Conservation (phyloP, 345 rosid species). For the Syzygium aromaticum region DNA sequence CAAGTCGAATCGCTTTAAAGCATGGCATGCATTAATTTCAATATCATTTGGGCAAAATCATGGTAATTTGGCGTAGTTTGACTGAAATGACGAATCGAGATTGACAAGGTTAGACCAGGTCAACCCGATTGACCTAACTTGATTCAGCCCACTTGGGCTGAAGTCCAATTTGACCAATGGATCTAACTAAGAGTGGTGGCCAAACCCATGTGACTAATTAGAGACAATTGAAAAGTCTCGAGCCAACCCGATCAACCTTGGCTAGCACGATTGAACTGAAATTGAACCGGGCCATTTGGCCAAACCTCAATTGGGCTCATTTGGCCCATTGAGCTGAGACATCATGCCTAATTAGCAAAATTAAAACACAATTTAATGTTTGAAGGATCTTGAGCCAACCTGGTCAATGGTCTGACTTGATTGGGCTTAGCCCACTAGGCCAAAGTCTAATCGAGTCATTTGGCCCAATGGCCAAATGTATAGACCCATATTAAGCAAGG, state of each 20-base stretch:
- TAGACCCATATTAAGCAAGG: too few species aligned
- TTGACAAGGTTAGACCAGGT: not conserved
- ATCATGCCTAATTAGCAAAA: not conserved
- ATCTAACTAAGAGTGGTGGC: not conserved
- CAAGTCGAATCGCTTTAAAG: too few species aligned
- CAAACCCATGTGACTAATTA: not conserved
- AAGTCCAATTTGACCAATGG: not conserved
- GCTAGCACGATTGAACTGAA: too few species aligned
- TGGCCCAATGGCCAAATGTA: too few species aligned
- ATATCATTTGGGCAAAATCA: not conserved
- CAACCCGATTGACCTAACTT: not conserved
- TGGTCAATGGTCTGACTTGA: too few species aligned
- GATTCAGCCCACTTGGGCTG: too few species aligned
- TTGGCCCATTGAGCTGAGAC: not conserved
- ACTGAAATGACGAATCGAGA: not conserved
- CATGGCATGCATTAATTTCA: not conserved
- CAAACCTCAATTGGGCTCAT: not conserved
- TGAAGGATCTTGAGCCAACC: too few species aligned
- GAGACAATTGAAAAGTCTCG: too few species aligned
- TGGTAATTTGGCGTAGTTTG: not conserved
- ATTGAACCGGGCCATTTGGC: not conserved
- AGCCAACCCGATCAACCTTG: rapidly evolving
- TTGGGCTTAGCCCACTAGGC: too few species aligned
- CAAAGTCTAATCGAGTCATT: too few species aligned
- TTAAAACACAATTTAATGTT: too few species aligned